These are phyloP conservation scores for Blastocladiella britannica DNA, from an alignment of 192 early-diverging fungal species.

Conservation along the genomic window DNA sequence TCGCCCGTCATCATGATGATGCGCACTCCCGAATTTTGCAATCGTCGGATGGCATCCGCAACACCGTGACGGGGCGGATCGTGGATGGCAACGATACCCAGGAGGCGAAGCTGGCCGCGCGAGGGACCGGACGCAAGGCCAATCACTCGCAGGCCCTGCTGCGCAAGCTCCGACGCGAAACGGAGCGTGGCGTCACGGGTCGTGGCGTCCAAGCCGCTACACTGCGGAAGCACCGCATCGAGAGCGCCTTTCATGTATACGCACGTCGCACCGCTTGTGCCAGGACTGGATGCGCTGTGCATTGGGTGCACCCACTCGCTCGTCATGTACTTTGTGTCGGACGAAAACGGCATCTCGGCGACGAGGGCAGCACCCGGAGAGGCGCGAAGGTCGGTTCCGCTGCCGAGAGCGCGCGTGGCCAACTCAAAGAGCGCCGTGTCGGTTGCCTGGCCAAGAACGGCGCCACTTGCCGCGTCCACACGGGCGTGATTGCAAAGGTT, in stretches of 20 bases:
- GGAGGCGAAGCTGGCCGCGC: constrained; percentile 39
- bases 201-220: constrained; percentile 33
- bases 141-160: constrained; percentile 67
- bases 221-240: constrained; percentile 55
- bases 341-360: constrained; percentile 71
- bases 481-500: constrained; percentile 82
- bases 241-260: constrained; percentile 69
- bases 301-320: constrained; percentile 28
- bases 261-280: neutral
- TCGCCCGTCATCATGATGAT: constrained; percentile 98
- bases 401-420: constrained; percentile 3
- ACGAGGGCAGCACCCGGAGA: constrained; percentile 28
- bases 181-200: constrained; percentile 32
- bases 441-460: constrained; percentile 73
- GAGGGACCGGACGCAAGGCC: constrained; percentile 52
- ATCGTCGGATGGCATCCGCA: constrained; percentile 41
- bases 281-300: too few species aligned
- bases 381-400: constrained; percentile 3
- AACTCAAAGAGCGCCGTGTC: constrained; percentile 78
- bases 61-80: constrained; percentile 77
- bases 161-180: constrained; percentile 45
- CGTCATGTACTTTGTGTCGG: constrained; percentile 85
- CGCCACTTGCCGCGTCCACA: constrained; percentile 46
- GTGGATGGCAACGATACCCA: constrained; percentile 70
- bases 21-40: constrained; percentile 61